Conservation (phyloP, 352 stramenopile species). For the Globisporangium cylindrosporum region DNA sequence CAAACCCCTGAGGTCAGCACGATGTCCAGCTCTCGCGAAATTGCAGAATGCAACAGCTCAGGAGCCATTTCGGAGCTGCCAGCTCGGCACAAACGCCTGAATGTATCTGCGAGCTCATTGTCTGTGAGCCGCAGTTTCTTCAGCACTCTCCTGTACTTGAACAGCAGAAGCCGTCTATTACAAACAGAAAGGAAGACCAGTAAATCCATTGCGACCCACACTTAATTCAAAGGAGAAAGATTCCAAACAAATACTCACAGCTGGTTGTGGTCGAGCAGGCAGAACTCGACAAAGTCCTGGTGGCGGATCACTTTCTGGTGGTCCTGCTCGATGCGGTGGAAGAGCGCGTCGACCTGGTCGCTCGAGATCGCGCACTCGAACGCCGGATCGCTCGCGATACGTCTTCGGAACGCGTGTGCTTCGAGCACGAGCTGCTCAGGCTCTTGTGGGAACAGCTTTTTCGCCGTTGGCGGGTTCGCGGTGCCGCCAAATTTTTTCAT, state of each 20-base stretch:
- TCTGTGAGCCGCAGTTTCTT: constrained; percentile 64
- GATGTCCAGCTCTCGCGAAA: constrained; percentile 72
- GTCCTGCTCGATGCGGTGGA: constrained; percentile 65
- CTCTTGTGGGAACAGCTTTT: constrained; percentile 32
- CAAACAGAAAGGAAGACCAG: not conserved
- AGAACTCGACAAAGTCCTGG: constrained; percentile 80
- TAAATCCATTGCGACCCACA: not conserved
- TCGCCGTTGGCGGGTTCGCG: constrained; percentile 26
- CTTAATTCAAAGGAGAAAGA: not conserved
- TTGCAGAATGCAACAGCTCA: constrained; percentile 57
- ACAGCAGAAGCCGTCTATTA: constrained; percentile 63
- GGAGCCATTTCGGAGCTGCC: constrained; percentile 42
- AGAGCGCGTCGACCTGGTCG: constrained; percentile 73
- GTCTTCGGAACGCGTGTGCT: constrained; percentile 71
- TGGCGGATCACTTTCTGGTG: constrained; percentile 53
- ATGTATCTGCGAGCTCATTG: constrained; percentile 77
- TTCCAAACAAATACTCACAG: constrained; percentile 33
- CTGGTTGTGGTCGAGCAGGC: constrained; percentile 73
- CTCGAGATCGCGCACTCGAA: constrained; percentile 68
- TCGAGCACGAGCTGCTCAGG: constrained; percentile 54
- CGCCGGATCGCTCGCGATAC: constrained; percentile 72
- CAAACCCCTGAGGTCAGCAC: constrained; percentile 73
- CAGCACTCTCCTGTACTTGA: constrained; percentile 66
- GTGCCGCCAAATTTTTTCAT: constrained; percentile 64
- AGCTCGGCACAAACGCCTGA: constrained; percentile 45